These are phyloP conservation scores for Globisporangium recalcitrans DNA, from an alignment of 352 stramenopile genomes.

Conservation along the genomic window DNA sequence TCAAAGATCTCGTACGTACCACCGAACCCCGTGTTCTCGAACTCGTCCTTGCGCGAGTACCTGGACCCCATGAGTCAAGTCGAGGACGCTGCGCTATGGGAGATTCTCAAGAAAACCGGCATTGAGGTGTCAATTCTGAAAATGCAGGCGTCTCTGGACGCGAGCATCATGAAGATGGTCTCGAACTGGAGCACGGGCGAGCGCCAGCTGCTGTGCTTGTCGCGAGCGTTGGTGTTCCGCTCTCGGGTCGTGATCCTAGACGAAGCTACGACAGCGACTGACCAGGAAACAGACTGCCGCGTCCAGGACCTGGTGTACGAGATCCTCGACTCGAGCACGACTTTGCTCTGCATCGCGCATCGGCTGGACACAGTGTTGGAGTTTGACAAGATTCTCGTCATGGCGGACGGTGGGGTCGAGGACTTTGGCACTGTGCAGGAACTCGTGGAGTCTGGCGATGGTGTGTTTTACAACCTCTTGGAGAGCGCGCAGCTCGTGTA, in stretches of 20 bases:
- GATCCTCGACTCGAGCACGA: conserved; percentile 83
- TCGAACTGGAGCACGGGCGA: conserved; percentile 91
- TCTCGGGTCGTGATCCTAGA: conserved; percentile 92
- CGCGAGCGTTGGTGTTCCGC: conserved; percentile 84
- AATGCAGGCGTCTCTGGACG: conserved; percentile 26
- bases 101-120: conserved; percentile 39
- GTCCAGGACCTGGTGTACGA: conserved; percentile 68
- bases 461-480: conserved; percentile 43
- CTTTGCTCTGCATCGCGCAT: conserved; percentile 93
- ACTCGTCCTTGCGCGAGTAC: conserved; percentile 88
- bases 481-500: conserved; percentile 41
- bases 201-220: conserved; percentile 92
- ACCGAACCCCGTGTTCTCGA: conserved; percentile 91
- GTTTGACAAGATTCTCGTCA: conserved; percentile 89
- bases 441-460: conserved; percentile 29
- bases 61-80: conserved; percentile 87
- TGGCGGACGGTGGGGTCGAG: conserved; percentile 52
- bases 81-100: conserved; percentile 49
- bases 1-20: conserved; percentile 72
- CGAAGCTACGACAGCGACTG: conserved; percentile 89
- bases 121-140: conserved; percentile 33
- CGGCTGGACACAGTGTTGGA: conserved; percentile 91
- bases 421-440: conserved; percentile 41
- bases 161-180: conserved; percentile 61
- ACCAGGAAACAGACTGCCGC: conserved; percentile 60